Evolutionary conservation across 768 basidiomycete species (phyloP), one percentile per base, ranked within the genome.

Genomic region (Pluteus cervinus): DNA sequence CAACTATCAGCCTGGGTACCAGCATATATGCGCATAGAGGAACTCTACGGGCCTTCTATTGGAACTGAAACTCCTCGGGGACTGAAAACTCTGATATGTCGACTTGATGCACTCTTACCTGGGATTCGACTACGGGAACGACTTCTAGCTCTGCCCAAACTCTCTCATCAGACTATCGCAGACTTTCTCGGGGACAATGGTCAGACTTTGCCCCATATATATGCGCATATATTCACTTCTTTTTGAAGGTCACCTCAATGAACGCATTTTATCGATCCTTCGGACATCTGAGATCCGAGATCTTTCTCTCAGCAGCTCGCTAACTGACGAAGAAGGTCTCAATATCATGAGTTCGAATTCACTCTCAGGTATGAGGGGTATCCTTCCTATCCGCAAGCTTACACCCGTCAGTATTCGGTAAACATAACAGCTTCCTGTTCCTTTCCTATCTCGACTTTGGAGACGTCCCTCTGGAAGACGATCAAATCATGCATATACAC

Each of bases 381-480:
- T 50, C 28, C 26, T 24, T 6, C 21, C 33, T 14, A 18, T 12
- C 20, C 9, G 22, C 40, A 33, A 37, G 29, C 36, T 43, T 20
- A 23, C 40, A 33, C 23, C 46, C 42, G 33, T 31, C 30, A 78
- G 78, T 67, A 4, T 74, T 82, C 46, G 57, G 60, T 36, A 65
- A 62, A 39, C 67, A 71, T 1, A 65, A 71, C 41, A 69, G 68
- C 45, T 84, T 79, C 50, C 57, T 58, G 7, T 67, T 58, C 40
- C 60, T 82, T 18, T 49, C 58, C 5, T 65, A 71, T 35, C 65
- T 82, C n/a, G 69, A 68, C 3, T 65, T 82, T 35, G 61, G 59
- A 22, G 65, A 65, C 16, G 63, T 66, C 9, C 57, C 44, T 9
- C 52, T 81, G 5, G 47, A 57, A 20, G 69, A 79, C 46, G 61